These are phyloP conservation scores for Blastocystis sp. DNA, from an alignment of 352 stramenopile genomes.

Conservation along the genomic window DNA sequence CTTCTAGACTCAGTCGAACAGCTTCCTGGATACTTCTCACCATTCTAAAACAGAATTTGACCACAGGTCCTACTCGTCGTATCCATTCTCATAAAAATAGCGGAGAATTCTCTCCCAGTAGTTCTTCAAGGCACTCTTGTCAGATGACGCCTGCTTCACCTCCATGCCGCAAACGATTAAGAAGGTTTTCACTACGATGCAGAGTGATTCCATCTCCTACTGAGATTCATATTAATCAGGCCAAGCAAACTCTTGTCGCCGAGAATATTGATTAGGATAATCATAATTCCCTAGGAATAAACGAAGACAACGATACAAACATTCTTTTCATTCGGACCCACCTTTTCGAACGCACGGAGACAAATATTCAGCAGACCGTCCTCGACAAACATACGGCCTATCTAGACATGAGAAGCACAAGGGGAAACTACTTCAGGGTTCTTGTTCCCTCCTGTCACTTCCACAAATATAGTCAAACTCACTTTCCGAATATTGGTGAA, in stretches of 20 bases:
- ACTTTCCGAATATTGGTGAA: constrained; percentile 46
- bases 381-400: background rate
- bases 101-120: background rate
- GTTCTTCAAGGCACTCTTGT: background rate
- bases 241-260: no score
- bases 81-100: background rate
- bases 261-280: constrained; percentile 45
- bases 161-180: no score
- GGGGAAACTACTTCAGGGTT: background rate
- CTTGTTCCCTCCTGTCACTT: background rate
- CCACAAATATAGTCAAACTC: constrained; percentile 6
- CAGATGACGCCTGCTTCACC: background rate
- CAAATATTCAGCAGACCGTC: background rate
- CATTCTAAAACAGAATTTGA: background rate
- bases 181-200: no score
- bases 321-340: constrained; percentile 15
- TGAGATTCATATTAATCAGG: background rate
- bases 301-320: background rate
- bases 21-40: background rate
- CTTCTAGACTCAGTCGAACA: background rate
- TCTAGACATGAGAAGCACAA: background rate
- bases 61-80: background rate
- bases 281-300: background rate
- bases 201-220: background rate
- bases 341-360: background rate